Conservation (phyloP, 2,329 filamentous ascomycete genomes). For the Fusarium kyushuense region DNA sequence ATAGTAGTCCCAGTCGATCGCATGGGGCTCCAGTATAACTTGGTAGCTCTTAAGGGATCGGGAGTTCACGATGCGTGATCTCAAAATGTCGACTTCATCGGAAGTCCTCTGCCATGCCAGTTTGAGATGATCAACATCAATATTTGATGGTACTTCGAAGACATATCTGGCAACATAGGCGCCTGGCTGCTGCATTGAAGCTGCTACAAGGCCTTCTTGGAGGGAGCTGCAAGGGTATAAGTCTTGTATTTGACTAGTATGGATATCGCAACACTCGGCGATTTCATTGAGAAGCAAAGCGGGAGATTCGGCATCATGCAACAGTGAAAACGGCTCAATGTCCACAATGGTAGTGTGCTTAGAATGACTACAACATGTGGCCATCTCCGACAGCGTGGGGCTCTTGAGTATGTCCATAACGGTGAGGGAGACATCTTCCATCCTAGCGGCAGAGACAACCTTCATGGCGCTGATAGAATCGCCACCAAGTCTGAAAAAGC, state of each 20-base stretch:
- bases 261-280: slow-evolving; percentile 21
- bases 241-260: slow-evolving; percentile 19
- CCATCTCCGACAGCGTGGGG: slow-evolving; percentile 30
- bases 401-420: slow-evolving; percentile 33
- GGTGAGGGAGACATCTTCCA: slow-evolving; percentile 25
- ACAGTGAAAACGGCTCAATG: slow-evolving; percentile 12
- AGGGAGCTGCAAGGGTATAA: slow-evolving; percentile 37
- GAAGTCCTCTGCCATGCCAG: slow-evolving; percentile 41
- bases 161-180: slow-evolving; percentile 41
- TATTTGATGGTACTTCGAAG: slow-evolving; percentile 24
- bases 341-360: background rate
- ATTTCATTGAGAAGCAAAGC: slow-evolving; percentile 24
- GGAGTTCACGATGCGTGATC: slow-evolving; percentile 43
- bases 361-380: slow-evolving; percentile 3
- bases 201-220: slow-evolving; percentile 39
- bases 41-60: slow-evolving; percentile 35
- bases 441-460: slow-evolving; percentile 35
- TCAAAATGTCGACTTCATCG: slow-evolving; percentile 38
- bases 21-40: slow-evolving; percentile 21
- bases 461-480: slow-evolving; percentile 48
- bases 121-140: slow-evolving; percentile 27
- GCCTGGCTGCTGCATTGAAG: slow-evolving; percentile 31
- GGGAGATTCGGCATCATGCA: slow-evolving; percentile 4
- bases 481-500: slow-evolving; percentile 61
- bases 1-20: slow-evolving; percentile 23